Base-by-base conservation (phyloP, 2,329 filamentous ascomycete species). In the Penicillium concentricum region DNA sequence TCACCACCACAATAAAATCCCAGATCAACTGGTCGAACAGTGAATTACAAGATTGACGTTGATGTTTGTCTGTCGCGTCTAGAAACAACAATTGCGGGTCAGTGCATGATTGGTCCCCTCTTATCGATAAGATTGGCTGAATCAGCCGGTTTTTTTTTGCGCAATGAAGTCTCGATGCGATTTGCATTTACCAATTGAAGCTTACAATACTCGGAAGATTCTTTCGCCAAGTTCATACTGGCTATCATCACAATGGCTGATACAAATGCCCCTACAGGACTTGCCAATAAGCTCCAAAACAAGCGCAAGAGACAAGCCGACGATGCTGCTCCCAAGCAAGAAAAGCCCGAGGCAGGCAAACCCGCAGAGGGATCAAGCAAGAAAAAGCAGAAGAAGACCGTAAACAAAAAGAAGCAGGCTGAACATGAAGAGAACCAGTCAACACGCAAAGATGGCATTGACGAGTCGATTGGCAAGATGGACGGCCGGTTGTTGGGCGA, bases 401-500 rank as follows among this genome's bases (percentile, higher is more conserved):
- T 62, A 22, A 67, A 67, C 44, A 67, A 62, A 49, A 62, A 68
- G 58, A 57, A 63, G 49, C 63, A 67, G 24, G 52, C 59, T 2
- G 62, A 71, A 35, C 62, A 71, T 12, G 64, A 67, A 47, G 62
- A 61, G 39, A 70, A 69, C 45, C 60, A 68, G 20, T 64, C 62
- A 42, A 72, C 69, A 46, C 61, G 85, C 42, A 85, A 91, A 66
- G 84, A 87, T 34, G 87, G 88, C 7, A 79, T 97, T 63, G 96
- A 97, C 76, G 86, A 85, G 62, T 84, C 89, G 4, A 90, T 97
- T 71, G 84, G 86, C 43, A 84, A 86, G 59, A 92, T 97, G 87
- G 91, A 96, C 73, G 87, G 85, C 58, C 85, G 87, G 63, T 81
- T 97, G 41, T 78, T 97, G 45, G 90, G 92, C 2, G 93, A 97